Conservation (phyloP, 805 yeast species). For the Zygosaccharomyces kombuchaensis region DNA sequence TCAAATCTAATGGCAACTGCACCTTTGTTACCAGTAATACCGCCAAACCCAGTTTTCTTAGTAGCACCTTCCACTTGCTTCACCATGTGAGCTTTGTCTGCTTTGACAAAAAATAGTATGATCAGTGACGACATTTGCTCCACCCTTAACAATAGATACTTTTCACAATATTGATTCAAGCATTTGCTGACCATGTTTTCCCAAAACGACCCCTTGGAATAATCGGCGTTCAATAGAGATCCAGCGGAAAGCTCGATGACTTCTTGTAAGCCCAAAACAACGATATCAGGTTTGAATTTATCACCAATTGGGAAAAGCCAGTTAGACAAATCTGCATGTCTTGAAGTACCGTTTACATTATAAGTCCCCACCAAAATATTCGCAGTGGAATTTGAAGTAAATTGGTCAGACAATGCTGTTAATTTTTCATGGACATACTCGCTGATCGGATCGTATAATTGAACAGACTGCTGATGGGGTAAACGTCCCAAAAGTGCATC, state of each 20-base stretch:
- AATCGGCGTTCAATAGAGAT: constrained; percentile 80
- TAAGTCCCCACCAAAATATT: constrained; percentile 77
- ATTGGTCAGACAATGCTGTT: constrained; percentile 40
- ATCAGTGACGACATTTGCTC: constrained; percentile 72
- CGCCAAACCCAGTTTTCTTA: constrained; percentile 93
- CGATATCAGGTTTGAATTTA: constrained; percentile 63
- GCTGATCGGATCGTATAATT: constrained; percentile 79
- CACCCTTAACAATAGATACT: constrained; percentile 62
- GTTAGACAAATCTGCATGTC: constrained; percentile 51
- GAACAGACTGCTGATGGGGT: constrained; percentile 65
- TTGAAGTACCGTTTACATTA: constrained; percentile 73
- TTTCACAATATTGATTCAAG: constrained; percentile 50
- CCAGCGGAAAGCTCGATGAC: constrained; percentile 91
- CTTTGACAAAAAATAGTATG: constrained; percentile 58
- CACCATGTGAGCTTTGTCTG: constrained; percentile 45
- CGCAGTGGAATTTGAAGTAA: constrained; percentile 56
- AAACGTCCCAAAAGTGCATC: constrained; percentile 81
- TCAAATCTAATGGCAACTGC: constrained; percentile 89
- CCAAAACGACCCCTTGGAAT: constrained; percentile 76
- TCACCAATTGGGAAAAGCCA: constrained; percentile 83
- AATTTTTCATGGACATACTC: constrained; percentile 75
- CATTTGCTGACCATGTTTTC: constrained; percentile 60
- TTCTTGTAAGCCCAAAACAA: constrained; percentile 90
- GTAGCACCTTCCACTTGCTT: constrained; percentile 91
- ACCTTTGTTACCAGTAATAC: constrained; percentile 96